These are phyloP conservation scores for Flaveria linearis DNA, from an alignment of 129 eudicot genomes.

Conservation along the genomic window DNA sequence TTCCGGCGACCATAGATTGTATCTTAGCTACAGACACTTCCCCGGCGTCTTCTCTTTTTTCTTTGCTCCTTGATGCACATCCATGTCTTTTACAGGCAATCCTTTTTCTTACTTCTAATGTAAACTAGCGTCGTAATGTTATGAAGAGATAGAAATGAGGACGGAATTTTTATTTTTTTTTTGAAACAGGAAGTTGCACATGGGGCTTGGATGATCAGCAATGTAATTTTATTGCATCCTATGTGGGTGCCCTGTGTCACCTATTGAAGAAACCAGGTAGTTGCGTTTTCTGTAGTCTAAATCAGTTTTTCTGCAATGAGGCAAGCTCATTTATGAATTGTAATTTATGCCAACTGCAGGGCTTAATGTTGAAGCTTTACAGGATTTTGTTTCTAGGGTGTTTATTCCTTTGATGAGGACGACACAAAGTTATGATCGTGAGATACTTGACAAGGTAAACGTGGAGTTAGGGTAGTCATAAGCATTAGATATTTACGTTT, in stretches of 20 bases:
- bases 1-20: constrained; percentile 87
- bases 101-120: background rate
- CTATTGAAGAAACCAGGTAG: constrained; percentile 79
- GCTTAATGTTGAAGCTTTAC: constrained; percentile 33
- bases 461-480: too few relatives aligned
- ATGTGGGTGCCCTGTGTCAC: constrained; percentile 70
- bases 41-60: constrained; percentile 62
- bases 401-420: constrained; percentile 60
- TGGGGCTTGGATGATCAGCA: constrained; percentile 43
- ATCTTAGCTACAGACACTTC: constrained; percentile 53
- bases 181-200: constrained; percentile 32
- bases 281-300: background rate
- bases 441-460: constrained; percentile 63
- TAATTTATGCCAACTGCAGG: constrained; percentile 42
- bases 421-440: constrained; percentile 42
- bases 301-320: background rate
- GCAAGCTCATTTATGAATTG: background rate
- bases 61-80: constrained; percentile 52
- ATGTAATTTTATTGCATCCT: constrained; percentile 51
- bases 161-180: background rate
- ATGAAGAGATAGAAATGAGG: too few relatives aligned
- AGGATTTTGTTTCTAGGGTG: constrained; percentile 53
- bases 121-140: too few relatives aligned
- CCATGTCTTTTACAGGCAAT: constrained; percentile 54
- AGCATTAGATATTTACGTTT: too few relatives aligned